Conservation (phyloP, 495 filamentous ascomycete genomes). For the Hyaloscypha hepaticicola region DNA sequence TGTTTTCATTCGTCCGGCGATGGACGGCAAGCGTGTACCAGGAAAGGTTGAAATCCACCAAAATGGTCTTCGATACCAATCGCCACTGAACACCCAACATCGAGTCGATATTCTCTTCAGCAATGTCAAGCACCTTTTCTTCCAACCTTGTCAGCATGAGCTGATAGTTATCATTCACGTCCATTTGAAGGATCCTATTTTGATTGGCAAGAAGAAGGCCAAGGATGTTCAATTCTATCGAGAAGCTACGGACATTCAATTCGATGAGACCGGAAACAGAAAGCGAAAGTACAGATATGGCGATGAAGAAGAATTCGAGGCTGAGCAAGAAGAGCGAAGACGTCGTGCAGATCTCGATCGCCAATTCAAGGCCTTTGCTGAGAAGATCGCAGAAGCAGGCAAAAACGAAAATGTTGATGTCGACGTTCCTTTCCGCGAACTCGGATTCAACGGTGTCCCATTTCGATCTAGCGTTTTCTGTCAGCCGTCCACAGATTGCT, state of each 20-base stretch:
- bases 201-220: slow-evolving; percentile 98
- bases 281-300: slow-evolving; percentile 98
- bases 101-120: slow-evolving; percentile 94
- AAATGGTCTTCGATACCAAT: slow-evolving; percentile 96
- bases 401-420: slow-evolving; percentile 81
- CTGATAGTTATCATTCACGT: slow-evolving; percentile 97
- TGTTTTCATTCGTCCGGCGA: slow-evolving; percentile 87
- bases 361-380: slow-evolving; percentile 94
- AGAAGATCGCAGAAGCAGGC: slow-evolving; percentile 92
- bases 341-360: slow-evolving; percentile 88
- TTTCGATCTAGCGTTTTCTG: slow-evolving; percentile 92
- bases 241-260: slow-evolving; percentile 97
- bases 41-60: slow-evolving; percentile 97
- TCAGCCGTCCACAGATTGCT: slow-evolving; percentile 93
- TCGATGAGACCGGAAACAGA: slow-evolving; percentile 97
- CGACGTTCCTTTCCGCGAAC: slow-evolving; percentile 94
- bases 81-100: slow-evolving; percentile 76
- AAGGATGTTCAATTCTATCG: slow-evolving; percentile 98
- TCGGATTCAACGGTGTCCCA: slow-evolving; percentile 95
- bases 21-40: slow-evolving; percentile 94
- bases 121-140: slow-evolving; percentile 98
- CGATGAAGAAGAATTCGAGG: slow-evolving; percentile 98
- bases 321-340: slow-evolving; percentile 94
- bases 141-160: slow-evolving; percentile 94
- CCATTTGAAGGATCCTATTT: slow-evolving; percentile 95